Base-by-base conservation (phyloP, 495 filamentous ascomycete species). In the Xanthoparmelia taractica region DNA sequence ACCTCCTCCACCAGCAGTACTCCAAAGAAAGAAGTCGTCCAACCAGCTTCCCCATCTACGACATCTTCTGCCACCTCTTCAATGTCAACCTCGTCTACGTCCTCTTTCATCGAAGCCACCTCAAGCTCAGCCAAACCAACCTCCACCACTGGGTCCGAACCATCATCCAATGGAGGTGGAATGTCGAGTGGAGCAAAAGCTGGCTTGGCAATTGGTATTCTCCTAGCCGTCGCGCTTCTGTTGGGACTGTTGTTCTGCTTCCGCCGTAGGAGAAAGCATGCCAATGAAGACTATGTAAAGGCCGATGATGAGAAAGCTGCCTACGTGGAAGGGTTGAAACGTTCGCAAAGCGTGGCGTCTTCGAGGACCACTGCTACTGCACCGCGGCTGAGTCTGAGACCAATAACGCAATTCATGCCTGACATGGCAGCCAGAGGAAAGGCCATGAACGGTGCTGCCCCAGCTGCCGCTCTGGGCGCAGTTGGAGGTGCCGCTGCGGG, bases 341-440 rank as follows among this genome's bases (percentile, higher is more conserved):
- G 75, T 50, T 73, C 74, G 11, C 73, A 75, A 60, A 78, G 78
- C 62, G 68, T 72, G 41, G 77, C 77, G 58, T 65, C 67, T 56
- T 75, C 74, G 23, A 79, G 74, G 25, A 79, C 76, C n/a, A 71
- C 74, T 64, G 74, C 81, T 17, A 80, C 78, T 55, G 86, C 85
- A 23, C 89, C 93, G 5, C 84, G 85, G 60, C 80, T 97, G 50
- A 95, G 91, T 67, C 80, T 96, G 57, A 87, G 91, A 43, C 94
- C 92, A 0, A 83, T 96, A 38, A 93, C 91, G 60, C 86, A 96
- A 68, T 95, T 97, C 73, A 80, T 87, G 17, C 92, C 92, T 12
- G 86, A 83, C 64, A 77, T 91, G 47, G 71, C 75, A 59, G 65
- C 72, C 37, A 66, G 81, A 61, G 71, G 70, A 60, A 65, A 76